Conservation (phyloP, 306 rosid species). For the Lathyrus oleraceus region DNA sequence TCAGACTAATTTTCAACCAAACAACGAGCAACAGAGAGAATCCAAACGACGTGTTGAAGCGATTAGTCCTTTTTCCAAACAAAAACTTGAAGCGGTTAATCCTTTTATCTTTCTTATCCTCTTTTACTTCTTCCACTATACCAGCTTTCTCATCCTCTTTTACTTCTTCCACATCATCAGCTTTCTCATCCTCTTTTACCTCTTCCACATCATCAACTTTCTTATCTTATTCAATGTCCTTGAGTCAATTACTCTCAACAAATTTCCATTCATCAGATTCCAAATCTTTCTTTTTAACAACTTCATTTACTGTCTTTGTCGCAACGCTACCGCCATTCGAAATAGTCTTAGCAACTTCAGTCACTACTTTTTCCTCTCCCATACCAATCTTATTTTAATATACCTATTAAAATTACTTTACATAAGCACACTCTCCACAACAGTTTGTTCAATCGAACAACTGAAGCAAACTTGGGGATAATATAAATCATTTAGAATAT, state of each 20-base stretch:
- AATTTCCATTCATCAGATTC: conserved; percentile 36
- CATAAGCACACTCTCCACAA: conserved; percentile 11
- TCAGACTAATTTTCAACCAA: no score
- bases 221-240: conserved; percentile 49
- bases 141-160: conserved; percentile 44
- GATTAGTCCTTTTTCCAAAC: no score
- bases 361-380: conserved; percentile 62
- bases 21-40: no score
- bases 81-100: no score
- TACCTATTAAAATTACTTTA: conserved; percentile 29
- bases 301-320: conserved; percentile 39
- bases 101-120: background rate
- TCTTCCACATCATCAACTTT: conserved; percentile 30
- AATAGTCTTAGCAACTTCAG: conserved; percentile 44
- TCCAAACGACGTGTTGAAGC: no score
- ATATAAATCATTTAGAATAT: background rate
- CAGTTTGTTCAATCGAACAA: conserved; percentile 27
- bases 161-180: conserved; percentile 39
- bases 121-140: conserved; percentile 24
- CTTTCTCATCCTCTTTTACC: conserved; percentile 26
- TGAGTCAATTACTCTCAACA: conserved; percentile 45
- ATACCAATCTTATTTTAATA: conserved; percentile 45
- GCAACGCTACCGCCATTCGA: conserved; percentile 47
- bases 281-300: conserved; percentile 42
- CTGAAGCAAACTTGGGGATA: conserved; percentile 21